Evolutionary conservation across 2,329 filamentous ascomycete species (phyloP), one percentile per base, ranked within the genome.

Genomic region (Neurospora sp.): DNA sequence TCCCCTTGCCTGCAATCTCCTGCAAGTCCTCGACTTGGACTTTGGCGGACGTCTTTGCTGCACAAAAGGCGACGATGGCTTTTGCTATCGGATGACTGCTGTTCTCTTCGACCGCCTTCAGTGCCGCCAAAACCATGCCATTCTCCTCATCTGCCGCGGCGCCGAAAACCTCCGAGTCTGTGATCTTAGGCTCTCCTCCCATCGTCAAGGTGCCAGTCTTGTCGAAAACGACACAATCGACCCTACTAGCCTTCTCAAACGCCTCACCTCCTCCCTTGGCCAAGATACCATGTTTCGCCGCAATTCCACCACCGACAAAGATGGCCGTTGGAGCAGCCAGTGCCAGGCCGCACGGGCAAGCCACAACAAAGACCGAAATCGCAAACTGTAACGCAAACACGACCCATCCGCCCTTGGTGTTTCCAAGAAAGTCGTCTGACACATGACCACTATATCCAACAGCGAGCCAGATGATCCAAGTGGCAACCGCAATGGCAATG

Each of bases 311-410:
- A 2, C 92, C 93, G 10, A 96, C 92, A 73, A 95, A 95, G 40
- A 96, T 87, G 68, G 93, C 93, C 0, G 93, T 96, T 0, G 93
- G 93, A 0, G 92, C 92, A n/a, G 93, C 93, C 8, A 96, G 87
- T 1, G 90, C 93, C 15, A 96, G 85, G 2, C 93, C 93, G 76
- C 93, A 96, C 1, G 93, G 93, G 76, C 93, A 96, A 2, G 93
- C 92, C 38, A 96, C 90, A 40, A 96, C 92, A 74, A 96, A 96
- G 13, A 96, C 92, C 7, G 93, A 88, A 75, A 96, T 95, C 17
- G 93, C 91, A 75, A 95, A 96, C 73, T 92, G 89, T 66, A 96
- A 84, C 2, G 91, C 90, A 83, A 92, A 95, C 1, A 90, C 85
- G 0, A 87, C 84, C 87, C 89, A 91, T 10, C 89, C 87, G n/a